Evolutionary conservation across 169 alveolate species (phyloP), one percentile per base, ranked within the genome.

Genomic region (Cryptosporidium bovis): DNA sequence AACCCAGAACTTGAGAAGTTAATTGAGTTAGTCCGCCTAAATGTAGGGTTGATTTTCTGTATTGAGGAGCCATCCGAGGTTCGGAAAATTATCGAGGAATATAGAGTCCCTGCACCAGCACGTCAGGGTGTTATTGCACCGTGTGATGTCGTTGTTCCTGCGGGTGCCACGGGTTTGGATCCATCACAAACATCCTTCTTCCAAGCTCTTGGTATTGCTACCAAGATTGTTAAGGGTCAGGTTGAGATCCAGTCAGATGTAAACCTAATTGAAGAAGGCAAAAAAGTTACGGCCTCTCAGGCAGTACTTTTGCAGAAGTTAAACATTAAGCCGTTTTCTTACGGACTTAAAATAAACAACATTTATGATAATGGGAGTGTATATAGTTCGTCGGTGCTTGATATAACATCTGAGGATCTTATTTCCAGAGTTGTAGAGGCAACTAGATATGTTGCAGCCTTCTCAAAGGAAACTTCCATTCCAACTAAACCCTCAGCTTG

Each of bases 81-180:
- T 68, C 93, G 98, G 50, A 95, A 94, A 40, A 92, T 95, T 44
- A 95, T 98, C 53, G 94, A 93, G n/a, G 94, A 95, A 31, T 93
- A 95, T 93, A 93, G 94, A 66, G 97, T 97, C 18, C 99, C 99
- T 65, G 99, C 99, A 46, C 99, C 99, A 40, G 99, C 99, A 56
- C 94, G 97, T 90, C 98, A 97, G 71, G 99, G 99, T 84, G 97
- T 96, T 71, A 89, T 97, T 55, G 98, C 99, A 51, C 99, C 99
- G 2, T 93, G 93, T 83, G 99, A 98, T 91, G 99, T 98, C 68
- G 94, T 94, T 92, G 97, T 98, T 71, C 99, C 99, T 13, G 98
- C 99, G 51, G 99, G 99, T 12, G 97, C 99, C 34, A 98, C 99
- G 36, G 99, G 99, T 71, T 94, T 98, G 97, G 99, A 98, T 90